phyloP scores from a whole-genome alignment of 306 rosid genomes.

The Vigna reflexopilosa region DNA sequence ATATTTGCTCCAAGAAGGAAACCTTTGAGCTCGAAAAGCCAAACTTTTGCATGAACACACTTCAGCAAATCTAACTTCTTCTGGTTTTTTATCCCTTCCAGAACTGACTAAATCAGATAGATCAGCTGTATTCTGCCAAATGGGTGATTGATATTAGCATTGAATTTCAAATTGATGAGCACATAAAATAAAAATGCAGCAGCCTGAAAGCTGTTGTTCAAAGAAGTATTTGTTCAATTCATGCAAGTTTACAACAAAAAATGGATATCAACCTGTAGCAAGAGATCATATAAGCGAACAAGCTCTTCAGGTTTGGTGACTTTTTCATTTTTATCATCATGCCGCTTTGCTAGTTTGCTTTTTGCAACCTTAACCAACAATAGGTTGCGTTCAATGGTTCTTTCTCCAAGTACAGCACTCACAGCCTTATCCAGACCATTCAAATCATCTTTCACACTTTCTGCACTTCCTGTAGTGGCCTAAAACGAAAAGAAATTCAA shows the following conservation, averaged over 20 bases:
- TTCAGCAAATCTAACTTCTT: conserved; percentile 76
- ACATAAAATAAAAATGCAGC: conserved; percentile 24
- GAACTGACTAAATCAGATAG: conserved; percentile 96
- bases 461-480: conserved; percentile 89
- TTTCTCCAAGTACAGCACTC: conserved; percentile 86
- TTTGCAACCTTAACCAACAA: conserved; percentile 86
- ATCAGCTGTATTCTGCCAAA: conserved; percentile 88
- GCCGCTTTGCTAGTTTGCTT: conserved; percentile 82
- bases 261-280: conserved; percentile 73
- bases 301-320: conserved; percentile 99
- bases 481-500: conserved; percentile 48
- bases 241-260: conserved; percentile 29
- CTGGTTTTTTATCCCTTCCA: conserved; percentile 82
- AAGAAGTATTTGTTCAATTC: conserved; percentile 30
- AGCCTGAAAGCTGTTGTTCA: conserved; percentile 19
- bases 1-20: conserved; percentile 36
- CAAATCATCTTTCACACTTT: conserved; percentile 87
- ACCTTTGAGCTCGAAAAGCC: conserved; percentile 95
- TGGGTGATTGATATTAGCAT: conserved; percentile 33
- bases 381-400: conserved; percentile 95
- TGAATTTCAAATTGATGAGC: conserved; percentile 35
- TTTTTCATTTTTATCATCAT: conserved; percentile 89
- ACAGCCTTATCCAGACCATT: conserved; percentile 99
- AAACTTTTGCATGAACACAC: conserved; percentile 73
- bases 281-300: conserved; percentile 90